Base-by-base conservation (phyloP, 768 basidiomycete species). In the Pleurotus citrinopileatus region DNA sequence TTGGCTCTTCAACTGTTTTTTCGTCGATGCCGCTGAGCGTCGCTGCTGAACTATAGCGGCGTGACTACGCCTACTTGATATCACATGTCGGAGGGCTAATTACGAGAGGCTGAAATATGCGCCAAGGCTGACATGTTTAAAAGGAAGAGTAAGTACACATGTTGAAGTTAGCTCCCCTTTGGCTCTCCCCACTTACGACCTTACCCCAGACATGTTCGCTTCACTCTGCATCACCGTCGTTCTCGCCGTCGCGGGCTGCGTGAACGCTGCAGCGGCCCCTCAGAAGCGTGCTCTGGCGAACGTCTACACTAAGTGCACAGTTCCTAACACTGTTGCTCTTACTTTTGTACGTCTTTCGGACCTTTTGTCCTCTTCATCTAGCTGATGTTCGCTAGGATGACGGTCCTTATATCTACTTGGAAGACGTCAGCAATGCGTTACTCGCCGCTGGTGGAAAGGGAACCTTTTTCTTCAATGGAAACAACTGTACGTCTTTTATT, bases 391-490 rank as follows among this genome's bases (percentile, higher is more conserved):
- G 22, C n/a, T 53, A 72, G 71, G 71, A 72, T 53, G 69, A 70
- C 55, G 71, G 72, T 5, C 72, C 72, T 5, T 71, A 65, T 38
- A 61, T 62, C 42, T 67, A 67, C 51, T 42, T 62, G 63, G 65
- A 57, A 34, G 68, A 70, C 36, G 64, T 73, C 20, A 65, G 68
- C 38, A 61, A 72, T 32, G 60, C 61, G 17, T 60, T 74, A 38
- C 64, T 66, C 15, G 63, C 59, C 2, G 67, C 66, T 23, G 70
- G 69, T 20, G 73, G 65, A 17, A 74, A 73, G 56, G 75, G 67
- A 2, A 75, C 75, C 2, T 76, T 76, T 62, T 76, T 75, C 64
- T 64, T 73, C 57, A 73, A 73, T 55, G 71, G 72, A 3, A 65
- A 74, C 50, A 74, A 74, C 59, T 74, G 71, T 73, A 55, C 29